These are phyloP conservation scores for Tylopilus rubrobrunneus DNA, from an alignment of 768 basidiomycete species.

Conservation along the genomic window DNA sequence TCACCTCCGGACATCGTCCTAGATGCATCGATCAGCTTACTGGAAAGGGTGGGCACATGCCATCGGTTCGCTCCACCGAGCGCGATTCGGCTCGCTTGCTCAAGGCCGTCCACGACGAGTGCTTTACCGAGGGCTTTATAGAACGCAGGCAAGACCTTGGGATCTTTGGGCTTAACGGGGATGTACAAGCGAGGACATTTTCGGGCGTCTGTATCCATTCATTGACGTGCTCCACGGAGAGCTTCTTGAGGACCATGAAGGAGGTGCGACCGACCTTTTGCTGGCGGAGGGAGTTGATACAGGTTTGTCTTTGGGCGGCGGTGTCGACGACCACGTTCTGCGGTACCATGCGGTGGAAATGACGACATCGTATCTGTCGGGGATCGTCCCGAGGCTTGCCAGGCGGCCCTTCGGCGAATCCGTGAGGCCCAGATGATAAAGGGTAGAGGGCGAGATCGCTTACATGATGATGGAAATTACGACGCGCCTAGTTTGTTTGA, in stretches of 20 bases:
- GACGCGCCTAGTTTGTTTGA: conserved; percentile 77
- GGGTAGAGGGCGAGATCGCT: conserved; percentile 24
- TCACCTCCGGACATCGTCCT: conserved; percentile 99
- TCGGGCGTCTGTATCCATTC: conserved; percentile 70
- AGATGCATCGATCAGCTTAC: conserved; percentile 90
- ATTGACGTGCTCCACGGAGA: conserved; percentile 43
- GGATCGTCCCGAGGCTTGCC: conserved; percentile 90
- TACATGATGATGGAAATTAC: conserved; percentile 92
- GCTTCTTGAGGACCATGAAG: conserved; percentile 89
- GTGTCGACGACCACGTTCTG: conserved; percentile 91
- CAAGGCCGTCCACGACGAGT: conserved; percentile 83
- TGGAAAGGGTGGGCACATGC: conserved; percentile 91
- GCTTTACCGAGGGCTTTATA: conserved; percentile 86
- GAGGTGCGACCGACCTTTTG: conserved; percentile 91
- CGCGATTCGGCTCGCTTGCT: conserved; percentile 92
- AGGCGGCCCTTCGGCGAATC: conserved; percentile 69
- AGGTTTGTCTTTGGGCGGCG: conserved; percentile 85
- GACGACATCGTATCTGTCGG: conserved; percentile 94
- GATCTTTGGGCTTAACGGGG: conserved; percentile 89
- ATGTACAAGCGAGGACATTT: too few species aligned
- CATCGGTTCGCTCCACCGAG: conserved; percentile 68
- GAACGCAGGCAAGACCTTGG: conserved; percentile 80
- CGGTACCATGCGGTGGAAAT: conserved; percentile 89
- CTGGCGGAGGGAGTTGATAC: conserved; percentile 86
- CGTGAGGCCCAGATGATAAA: not conserved